These are phyloP conservation scores for Ophiostoma novo-ulmi DNA, from an alignment of 2,329 filamentous ascomycete genomes.

Conservation along the genomic window DNA sequence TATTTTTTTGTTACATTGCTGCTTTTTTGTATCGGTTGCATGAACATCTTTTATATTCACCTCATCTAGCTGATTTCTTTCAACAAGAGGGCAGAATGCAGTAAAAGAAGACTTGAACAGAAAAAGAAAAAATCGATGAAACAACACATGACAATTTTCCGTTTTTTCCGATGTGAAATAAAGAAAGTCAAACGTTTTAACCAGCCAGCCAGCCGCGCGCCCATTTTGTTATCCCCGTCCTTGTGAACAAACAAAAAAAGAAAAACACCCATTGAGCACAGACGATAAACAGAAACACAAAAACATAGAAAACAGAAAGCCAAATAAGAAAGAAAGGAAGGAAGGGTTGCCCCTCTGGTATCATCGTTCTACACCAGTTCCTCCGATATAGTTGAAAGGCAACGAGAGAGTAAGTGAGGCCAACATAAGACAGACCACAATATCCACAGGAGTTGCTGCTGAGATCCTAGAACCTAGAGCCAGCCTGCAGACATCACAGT, in stretches of 20 bases:
- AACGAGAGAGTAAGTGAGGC: neutral
- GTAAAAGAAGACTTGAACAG: conserved; percentile 10
- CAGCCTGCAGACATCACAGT: neutral
- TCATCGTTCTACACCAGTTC: neutral
- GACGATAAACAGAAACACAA: neutral
- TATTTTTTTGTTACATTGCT: conserved; percentile 21
- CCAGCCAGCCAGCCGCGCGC: conserved; percentile 27
- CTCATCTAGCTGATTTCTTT: conserved; percentile 15
- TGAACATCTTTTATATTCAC: conserved; percentile 8
- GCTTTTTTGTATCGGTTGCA: conserved; percentile 14
- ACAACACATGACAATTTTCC: conserved; percentile 25
- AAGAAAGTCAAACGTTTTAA: conserved; percentile 22
- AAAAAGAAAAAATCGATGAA: conserved; percentile 23
- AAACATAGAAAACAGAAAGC: neutral
- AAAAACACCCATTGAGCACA: neutral
- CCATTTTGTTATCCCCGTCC: conserved; percentile 19
- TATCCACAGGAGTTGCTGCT: neutral
- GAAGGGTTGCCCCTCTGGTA: conserved; percentile 1
- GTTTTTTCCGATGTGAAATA: conserved; percentile 22
- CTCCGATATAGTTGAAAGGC: conserved; percentile 5
- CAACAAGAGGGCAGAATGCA: neutral
- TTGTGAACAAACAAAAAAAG: conserved; percentile 10
- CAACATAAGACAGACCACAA: neutral
- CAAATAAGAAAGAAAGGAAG: neutral
- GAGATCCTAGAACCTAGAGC: neutral